Evolutionary conservation across 1,284 basidiomycete genomes (phyloP).

Genomic region (Trametes sp.): DNA sequence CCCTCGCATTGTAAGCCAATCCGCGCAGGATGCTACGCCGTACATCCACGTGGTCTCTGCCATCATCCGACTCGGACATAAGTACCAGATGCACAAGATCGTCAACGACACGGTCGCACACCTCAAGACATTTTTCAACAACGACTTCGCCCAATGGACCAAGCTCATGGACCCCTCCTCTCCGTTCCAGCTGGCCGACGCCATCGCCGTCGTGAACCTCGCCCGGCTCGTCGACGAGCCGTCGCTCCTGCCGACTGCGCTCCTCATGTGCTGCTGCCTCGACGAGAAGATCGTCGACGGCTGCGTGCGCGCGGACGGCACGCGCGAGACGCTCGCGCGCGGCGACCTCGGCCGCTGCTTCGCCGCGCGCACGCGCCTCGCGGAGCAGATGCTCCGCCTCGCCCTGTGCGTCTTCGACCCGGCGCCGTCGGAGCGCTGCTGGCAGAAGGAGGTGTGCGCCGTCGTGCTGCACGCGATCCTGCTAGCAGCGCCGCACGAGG

Average conservation of each 20-base stretch:
- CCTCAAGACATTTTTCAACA: slow-evolving; percentile 9
- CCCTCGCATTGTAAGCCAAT: background rate
- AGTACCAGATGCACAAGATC: slow-evolving; percentile 19
- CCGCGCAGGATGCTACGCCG: background rate
- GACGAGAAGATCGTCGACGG: slow-evolving; percentile 5
- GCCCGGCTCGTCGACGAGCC: slow-evolving; percentile 13
- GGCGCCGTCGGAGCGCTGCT: background rate
- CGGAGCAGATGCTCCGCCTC: background rate
- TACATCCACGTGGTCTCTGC: slow-evolving; percentile 1
- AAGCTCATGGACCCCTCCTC: background rate
- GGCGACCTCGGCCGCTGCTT: slow-evolving; percentile 16
- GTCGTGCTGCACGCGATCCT: background rate
- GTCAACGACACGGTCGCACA: background rate
- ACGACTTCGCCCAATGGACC: slow-evolving; percentile 3
- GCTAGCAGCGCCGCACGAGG: background rate
- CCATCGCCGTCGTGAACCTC: slow-evolving; percentile 22
- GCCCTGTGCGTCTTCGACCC: background rate
- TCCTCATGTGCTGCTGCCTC: slow-evolving; percentile 2
- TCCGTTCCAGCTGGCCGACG: background rate
- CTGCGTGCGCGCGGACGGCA: slow-evolving; percentile 7
- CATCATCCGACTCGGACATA: slow-evolving; percentile 17
- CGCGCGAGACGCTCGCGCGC: slow-evolving; percentile 3
- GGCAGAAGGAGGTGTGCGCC: too few species aligned
- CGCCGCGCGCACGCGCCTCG: background rate
- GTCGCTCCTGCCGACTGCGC: background rate